Conservation (phyloP, 805 yeast species). For the Lipomyces orientalis region DNA sequence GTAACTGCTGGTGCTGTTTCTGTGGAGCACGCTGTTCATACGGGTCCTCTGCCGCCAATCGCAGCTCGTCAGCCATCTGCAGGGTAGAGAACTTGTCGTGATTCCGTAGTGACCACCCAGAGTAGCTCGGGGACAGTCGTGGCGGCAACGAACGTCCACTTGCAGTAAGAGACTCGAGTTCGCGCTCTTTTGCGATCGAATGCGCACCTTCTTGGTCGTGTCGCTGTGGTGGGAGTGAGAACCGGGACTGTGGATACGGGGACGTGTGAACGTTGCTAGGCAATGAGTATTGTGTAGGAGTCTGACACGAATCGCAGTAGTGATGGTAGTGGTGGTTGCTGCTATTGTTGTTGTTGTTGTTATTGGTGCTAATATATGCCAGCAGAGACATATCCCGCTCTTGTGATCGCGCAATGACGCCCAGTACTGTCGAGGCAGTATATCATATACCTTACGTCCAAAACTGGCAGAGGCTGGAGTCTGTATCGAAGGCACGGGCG, state of each 20-base stretch:
- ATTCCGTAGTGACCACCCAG: not conserved
- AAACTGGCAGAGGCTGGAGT: too few relatives aligned
- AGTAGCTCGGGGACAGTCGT: not conserved
- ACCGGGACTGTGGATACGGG: not conserved
- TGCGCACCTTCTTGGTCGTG: not conserved
- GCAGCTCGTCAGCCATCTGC: not conserved
- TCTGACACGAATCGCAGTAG: not conserved
- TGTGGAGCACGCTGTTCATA: not conserved
- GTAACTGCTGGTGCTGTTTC: constrained; percentile 12
- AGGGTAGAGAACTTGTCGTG: not conserved
- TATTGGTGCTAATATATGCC: not conserved
- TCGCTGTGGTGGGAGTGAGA: not conserved
- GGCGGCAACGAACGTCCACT: not conserved
- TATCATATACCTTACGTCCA: too few relatives aligned
- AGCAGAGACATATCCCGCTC: constrained; percentile 2
- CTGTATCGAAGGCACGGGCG: too few relatives aligned
- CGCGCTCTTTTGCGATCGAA: not conserved
- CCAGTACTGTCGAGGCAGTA: not conserved
- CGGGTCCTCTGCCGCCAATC: not conserved
- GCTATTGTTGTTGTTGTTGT: too few relatives aligned
- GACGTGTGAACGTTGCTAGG: not conserved
- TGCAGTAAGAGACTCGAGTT: not conserved
- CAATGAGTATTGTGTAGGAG: too few relatives aligned
- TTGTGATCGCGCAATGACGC: not conserved
- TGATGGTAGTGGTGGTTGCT: not conserved